phyloP scores from a whole-genome alignment of 2,329 filamentous ascomycete genomes.

The Lomentospora prolificans region DNA sequence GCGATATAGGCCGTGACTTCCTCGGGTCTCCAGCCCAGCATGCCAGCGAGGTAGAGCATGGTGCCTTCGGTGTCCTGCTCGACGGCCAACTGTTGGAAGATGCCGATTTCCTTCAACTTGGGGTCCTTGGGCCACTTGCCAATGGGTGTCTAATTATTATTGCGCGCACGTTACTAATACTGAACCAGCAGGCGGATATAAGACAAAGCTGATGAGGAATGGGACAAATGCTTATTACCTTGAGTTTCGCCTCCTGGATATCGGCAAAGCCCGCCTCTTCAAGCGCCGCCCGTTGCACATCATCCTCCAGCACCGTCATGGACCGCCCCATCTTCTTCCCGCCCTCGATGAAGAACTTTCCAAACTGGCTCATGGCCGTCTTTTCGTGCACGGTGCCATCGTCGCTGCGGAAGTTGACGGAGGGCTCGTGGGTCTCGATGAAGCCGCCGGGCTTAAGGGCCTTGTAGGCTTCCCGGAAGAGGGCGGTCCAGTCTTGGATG shows the following conservation, averaged over 20 bases:
- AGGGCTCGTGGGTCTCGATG: slow-evolving; percentile 21
- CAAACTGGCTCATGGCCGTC: slow-evolving; percentile 17
- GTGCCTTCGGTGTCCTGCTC: slow-evolving; percentile 23
- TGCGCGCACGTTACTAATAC: neutral
- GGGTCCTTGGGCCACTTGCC: slow-evolving; percentile 16
- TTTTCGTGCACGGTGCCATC: slow-evolving; percentile 18
- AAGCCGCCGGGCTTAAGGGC: slow-evolving; percentile 46
- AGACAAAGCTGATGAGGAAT: neutral
- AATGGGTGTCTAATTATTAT: slow-evolving; percentile 9
- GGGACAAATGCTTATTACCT: slow-evolving; percentile 9
- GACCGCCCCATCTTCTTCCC: slow-evolving; percentile 19
- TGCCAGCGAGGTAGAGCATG: slow-evolving; percentile 17
- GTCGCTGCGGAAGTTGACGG: slow-evolving; percentile 15
- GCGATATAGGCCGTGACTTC: slow-evolving; percentile 22
- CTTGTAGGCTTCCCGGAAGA: slow-evolving; percentile 39
- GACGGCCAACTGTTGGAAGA: slow-evolving; percentile 16
- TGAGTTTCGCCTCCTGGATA: slow-evolving; percentile 13
- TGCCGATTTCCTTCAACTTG: slow-evolving; percentile 15
- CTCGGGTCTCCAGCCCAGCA: slow-evolving; percentile 22
- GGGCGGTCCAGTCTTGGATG: slow-evolving; percentile 42
- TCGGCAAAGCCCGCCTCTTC: slow-evolving; percentile 16
- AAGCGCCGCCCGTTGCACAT: slow-evolving; percentile 12
- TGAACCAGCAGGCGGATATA: neutral
- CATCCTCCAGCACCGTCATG: slow-evolving; percentile 16
- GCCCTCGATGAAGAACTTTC: slow-evolving; percentile 17